These are phyloP conservation scores for Cytospora piceae DNA, from an alignment of 2,329 filamentous ascomycete genomes.

Conservation along the genomic window DNA sequence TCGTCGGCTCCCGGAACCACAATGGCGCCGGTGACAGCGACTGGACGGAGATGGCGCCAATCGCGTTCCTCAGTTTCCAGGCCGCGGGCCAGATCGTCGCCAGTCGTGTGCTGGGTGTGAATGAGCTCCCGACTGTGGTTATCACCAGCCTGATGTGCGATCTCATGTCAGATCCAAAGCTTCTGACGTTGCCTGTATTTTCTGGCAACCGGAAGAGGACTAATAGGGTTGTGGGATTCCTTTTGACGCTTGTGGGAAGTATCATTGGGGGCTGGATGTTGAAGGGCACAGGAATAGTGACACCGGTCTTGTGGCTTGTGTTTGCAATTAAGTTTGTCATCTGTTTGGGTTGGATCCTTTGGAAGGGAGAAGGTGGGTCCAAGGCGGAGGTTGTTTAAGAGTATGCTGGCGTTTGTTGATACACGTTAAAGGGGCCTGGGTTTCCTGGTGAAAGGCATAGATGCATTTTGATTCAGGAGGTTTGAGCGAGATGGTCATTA, in stretches of 20 bases:
- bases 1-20: conserved; percentile 8
- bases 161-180: conserved; percentile 53
- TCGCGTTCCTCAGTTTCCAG: conserved; percentile 54
- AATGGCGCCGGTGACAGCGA: conserved; percentile 11
- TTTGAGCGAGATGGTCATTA: too few species aligned
- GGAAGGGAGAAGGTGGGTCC: conserved; percentile 30
- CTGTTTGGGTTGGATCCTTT: conserved; percentile 42
- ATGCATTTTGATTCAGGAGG: too few species aligned
- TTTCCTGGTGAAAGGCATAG: too few species aligned
- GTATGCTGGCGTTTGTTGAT: not conserved
- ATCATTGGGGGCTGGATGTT: conserved; percentile 55
- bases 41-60: conserved; percentile 37
- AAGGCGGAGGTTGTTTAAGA: not conserved
- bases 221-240: conserved; percentile 48
- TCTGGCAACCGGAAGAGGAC: conserved; percentile 54
- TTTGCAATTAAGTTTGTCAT: conserved; percentile 50
- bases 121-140: conserved; percentile 59
- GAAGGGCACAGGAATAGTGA: conserved; percentile 45
- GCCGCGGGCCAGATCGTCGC: conserved; percentile 57
- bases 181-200: conserved; percentile 43
- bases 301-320: conserved; percentile 49
- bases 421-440: too few species aligned
- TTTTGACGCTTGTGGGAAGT: conserved; percentile 51
- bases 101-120: conserved; percentile 53
- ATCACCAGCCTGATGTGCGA: conserved; percentile 60